Evolutionary conservation across 805 yeast species (phyloP), one percentile per base, ranked within the genome.

Genomic region (Lachancea thermotolerans): DNA sequence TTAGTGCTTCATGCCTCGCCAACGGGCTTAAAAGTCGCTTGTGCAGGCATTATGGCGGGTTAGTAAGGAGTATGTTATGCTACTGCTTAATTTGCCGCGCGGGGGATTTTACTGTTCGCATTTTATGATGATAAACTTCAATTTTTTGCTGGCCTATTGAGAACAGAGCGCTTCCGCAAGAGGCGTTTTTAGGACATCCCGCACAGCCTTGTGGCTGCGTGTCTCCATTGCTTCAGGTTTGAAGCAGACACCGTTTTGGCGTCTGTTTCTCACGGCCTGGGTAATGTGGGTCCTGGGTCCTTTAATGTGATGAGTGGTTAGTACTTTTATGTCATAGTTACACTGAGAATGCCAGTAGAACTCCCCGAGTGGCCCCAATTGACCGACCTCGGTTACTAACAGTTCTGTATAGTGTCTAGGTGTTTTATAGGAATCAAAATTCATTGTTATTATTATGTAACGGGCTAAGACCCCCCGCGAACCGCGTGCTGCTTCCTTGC

Each of bases 311-410:
- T 70, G 73, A 72, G 85, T 77, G 82, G 71, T 61, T 66, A 66
- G 53, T 72, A 71, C 73, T 49, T 49, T 49, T 51, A 45, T 55
- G 91, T 84, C 90, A 84, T 84, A 84, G 90, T 83, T 83, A 83
- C 90, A 82, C 90, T 82, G 90, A 44, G 32, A 21, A 39, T 44
- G 43, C 27, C 10, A 30, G 33, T 14, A 8, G 14, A 30, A 30
- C 25, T 35, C 18, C 17, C 18, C 17, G 16, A 35, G 11, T 16
- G 37, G 37, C 14, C 37, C 37, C 4, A 5, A 12, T 21, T 21
- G 25, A 7, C 15, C 6, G 34, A 4, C 8, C 15, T 5, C n/a
- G 17, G 14, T 35, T 25, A 37, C 39, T 37, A 25, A 18, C 28
- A 12, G 39, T 10, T 37, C 9, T 12, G 16, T 14, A 35, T 6